A percentile compares a stretch with the other conserved stretches of the same genome.
Conservation (phyloP, 148 eudicot genomes). For the Amaranthus palmeri region DNA sequence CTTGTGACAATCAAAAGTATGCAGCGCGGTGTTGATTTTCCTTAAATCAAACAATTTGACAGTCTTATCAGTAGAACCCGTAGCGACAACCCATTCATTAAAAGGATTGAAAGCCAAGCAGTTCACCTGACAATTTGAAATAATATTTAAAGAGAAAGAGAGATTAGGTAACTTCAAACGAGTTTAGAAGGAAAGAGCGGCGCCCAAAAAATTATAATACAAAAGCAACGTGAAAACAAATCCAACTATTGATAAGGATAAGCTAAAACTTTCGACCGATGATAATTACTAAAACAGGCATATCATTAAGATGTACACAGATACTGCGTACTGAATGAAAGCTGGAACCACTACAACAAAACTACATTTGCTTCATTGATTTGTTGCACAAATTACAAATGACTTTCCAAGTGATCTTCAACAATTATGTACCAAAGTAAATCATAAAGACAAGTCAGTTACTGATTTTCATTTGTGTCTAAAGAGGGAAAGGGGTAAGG, state of each 20-base stretch:
- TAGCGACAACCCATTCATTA: slow-evolving; percentile 74
- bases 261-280: not conserved
- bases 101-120: slow-evolving; percentile 83
- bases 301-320: too few relatives aligned
- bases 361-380: too few relatives aligned
- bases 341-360: too few relatives aligned
- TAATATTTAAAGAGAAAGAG: not conserved
- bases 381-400: not conserved
- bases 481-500: not conserved
- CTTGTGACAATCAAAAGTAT: slow-evolving; percentile 90
- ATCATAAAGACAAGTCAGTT: not conserved
- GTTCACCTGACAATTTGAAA: slow-evolving; percentile 42
- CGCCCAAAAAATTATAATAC: not conserved
- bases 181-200: not conserved
- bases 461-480: not conserved
- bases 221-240: not conserved
- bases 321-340: too few relatives aligned
- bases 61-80: slow-evolving; percentile 73
- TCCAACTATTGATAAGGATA: not conserved
- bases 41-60: slow-evolving; percentile 64
- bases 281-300: too few relatives aligned
- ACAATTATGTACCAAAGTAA: not conserved
- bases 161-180: not conserved
- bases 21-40: slow-evolving; percentile 47
- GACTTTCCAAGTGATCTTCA: not conserved